phyloP scores from a whole-genome alignment of 192 early-diverging fungal genomes.

The Kickxella alabastrina region DNA sequence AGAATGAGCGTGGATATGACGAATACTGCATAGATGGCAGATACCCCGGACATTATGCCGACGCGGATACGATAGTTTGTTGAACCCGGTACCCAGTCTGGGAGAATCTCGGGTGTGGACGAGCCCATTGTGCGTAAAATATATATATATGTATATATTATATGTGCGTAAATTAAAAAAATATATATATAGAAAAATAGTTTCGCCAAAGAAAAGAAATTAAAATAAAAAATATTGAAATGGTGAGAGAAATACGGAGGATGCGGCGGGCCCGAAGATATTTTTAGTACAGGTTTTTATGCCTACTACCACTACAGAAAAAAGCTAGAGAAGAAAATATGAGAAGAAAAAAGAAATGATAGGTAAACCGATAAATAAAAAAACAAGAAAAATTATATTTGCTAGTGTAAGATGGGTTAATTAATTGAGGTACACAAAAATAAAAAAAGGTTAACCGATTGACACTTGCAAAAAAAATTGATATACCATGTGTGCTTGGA shows the following conservation, averaged over 20 bases:
- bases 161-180: background rate
- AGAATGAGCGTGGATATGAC: conserved; percentile 11
- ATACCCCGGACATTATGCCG: conserved; percentile 1
- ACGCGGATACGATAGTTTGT: conserved; percentile 20
- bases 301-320: background rate
- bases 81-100: conserved; percentile 21
- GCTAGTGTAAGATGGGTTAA: too few relatives aligned
- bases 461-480: too few relatives aligned
- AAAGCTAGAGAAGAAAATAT: background rate
- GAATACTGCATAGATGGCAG: conserved; percentile 15
- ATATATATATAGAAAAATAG: background rate
- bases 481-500: too few relatives aligned
- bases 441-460: too few relatives aligned
- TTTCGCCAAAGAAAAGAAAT: background rate
- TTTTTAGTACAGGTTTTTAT: background rate
- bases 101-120: conserved; percentile 4
- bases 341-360: background rate
- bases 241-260: too few relatives aligned
- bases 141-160: background rate
- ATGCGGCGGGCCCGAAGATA: too few relatives aligned
- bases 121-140: background rate
- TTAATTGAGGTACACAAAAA: too few relatives aligned
- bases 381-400: too few relatives aligned
- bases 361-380: background rate
- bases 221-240: conserved; percentile 4